Percentiles rank a stretch among this genome's conserved stretches.
phyloP scores from a whole-genome alignment of 768 basidiomycete species.

The Mycena vitilis region DNA sequence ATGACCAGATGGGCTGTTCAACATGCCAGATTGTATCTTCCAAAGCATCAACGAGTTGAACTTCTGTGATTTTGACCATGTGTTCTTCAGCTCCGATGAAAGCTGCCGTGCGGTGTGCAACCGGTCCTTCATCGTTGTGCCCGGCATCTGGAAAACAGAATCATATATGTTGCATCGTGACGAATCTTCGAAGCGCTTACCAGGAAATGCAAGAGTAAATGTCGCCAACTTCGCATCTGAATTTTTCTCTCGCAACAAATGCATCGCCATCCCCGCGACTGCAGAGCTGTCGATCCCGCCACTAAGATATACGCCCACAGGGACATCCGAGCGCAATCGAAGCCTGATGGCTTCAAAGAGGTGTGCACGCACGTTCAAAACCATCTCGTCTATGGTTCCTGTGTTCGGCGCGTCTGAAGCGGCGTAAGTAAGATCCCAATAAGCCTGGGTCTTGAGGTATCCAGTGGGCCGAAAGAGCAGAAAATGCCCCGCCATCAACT shows the following conservation, averaged over 20 bases:
- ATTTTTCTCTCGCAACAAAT: background rate
- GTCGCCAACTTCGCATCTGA: constrained; percentile 4
- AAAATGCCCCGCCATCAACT: constrained; percentile 25
- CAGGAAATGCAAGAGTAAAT: constrained; percentile 7
- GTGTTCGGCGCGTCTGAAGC: background rate
- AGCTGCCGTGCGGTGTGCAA: background rate
- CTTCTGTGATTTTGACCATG: background rate
- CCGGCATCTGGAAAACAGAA: background rate
- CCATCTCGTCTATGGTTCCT: constrained; percentile 9
- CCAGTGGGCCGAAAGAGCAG: constrained; percentile 17
- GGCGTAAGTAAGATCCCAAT: constrained; percentile 27
- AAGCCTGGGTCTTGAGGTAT: constrained; percentile 22
- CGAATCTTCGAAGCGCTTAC: background rate
- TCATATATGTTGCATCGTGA: background rate
- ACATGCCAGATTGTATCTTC: background rate
- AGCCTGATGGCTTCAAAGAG: constrained; percentile 4
- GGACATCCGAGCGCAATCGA: constrained; percentile 28
- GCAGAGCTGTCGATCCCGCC: constrained; percentile 34
- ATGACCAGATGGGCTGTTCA: background rate
- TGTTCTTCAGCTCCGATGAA: background rate
- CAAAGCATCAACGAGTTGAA: background rate
- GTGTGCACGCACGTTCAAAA: background rate
- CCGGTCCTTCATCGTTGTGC: background rate
- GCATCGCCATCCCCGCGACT: constrained; percentile 14
- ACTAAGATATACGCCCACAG: constrained; percentile 29